Evolutionary conservation across 2,329 filamentous ascomycete genomes (phyloP).

Genomic region (Hymenoscyphus fructigenus): DNA sequence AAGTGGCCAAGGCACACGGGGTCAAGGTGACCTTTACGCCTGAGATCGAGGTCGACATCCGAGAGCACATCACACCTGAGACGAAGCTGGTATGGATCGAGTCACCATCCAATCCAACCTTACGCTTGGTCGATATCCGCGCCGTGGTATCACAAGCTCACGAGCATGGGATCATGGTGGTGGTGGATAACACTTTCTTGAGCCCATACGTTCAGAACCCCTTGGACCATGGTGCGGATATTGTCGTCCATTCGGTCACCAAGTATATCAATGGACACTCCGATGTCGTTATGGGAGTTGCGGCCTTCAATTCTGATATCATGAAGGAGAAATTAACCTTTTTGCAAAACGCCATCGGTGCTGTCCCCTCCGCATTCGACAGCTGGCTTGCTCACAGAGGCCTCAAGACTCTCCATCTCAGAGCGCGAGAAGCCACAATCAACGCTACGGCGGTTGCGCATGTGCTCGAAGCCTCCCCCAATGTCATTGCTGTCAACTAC

Average conservation of each 20-base stretch:
- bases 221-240: conserved; percentile 90
- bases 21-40: conserved; percentile 94
- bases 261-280: conserved; percentile 99
- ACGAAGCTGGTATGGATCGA: conserved; percentile 98
- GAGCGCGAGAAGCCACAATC: conserved; percentile 77
- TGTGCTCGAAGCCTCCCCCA: conserved; percentile 74
- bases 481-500: conserved; percentile 92
- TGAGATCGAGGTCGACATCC: conserved; percentile 85
- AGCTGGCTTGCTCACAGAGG: conserved; percentile 97
- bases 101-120: conserved; percentile 89
- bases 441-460: conserved; percentile 79
- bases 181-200: conserved; percentile 99
- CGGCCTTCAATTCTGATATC: conserved; percentile 85
- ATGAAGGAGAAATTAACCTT: conserved; percentile 78
- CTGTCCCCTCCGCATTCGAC: conserved; percentile 92
- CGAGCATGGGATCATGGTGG: conserved; percentile 83
- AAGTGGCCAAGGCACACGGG: conserved; percentile 91
- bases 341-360: conserved; percentile 96
- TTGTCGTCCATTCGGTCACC: conserved; percentile 94
- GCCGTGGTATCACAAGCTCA: conserved; percentile 82
- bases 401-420: conserved; percentile 92
- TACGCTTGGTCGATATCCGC: conserved; percentile 89
- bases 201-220: conserved; percentile 97
- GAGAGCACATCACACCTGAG: conserved; percentile 77
- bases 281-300: conserved; percentile 97